Evolutionary conservation across 805 yeast genomes (phyloP), one percentile per base, ranked within the genome.

Genomic region (Dipodascopsis uninucleata): DNA sequence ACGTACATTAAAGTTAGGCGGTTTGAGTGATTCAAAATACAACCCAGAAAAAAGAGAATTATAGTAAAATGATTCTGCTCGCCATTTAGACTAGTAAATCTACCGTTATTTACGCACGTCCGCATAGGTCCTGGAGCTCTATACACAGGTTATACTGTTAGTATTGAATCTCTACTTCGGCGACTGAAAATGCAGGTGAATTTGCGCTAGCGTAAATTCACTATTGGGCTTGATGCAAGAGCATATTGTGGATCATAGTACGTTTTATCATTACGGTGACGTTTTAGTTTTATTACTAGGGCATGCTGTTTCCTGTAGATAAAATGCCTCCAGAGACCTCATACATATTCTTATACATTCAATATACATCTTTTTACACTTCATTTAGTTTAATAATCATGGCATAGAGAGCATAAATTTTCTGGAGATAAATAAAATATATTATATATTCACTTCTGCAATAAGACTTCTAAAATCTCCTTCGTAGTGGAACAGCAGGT

Each of bases 261-360:
- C 54, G 53, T 49, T 48, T 41, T 49, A 46, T 49, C 47, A 31
- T 31, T 28, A 28, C 21, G 8, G 7, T 9, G 22, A 20, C 26
- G 10, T 14, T 10, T 16, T 20, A 7, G 25, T 24, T 14, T 17
- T n/a, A 23, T 20, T 12, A 16, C 39, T 20, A 14, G 35, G 21
- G 29, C 14, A 12, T 17, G 26, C 32, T n/a, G 12, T 18, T 25
- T 36, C 28, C 39, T 10, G 41, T 47, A 45, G 37, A 31, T 49
- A 49, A 44, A 45, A 47, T 42, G 54, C 54, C 54, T 49, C 54
- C 54, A 49, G 54, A 49, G 54, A 49, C 52, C 52, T 42, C 54
- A 45, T 18, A 49, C 54, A 49, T 31, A 10, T 10, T n/a, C 10
- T 10, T 26, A 26, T 10, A 26, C 29, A 10, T 10, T 10, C n/a